Percentiles rank a stretch among this genome's conserved stretches.
Evolutionary conservation across 805 yeast species (phyloP).

Genomic region (Diddensiella santjacobensis): DNA sequence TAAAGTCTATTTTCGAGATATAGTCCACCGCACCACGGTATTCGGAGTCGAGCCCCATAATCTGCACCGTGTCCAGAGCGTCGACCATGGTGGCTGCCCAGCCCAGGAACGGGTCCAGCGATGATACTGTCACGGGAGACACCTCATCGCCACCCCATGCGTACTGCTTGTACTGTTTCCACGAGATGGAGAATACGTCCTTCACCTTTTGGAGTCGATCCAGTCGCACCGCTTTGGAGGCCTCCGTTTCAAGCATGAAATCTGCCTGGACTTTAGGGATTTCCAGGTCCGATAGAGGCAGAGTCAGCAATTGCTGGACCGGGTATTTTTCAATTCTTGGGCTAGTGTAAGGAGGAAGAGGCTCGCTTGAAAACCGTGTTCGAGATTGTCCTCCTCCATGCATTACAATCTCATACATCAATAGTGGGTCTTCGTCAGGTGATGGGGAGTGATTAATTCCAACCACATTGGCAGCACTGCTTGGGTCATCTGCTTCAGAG

Average conservation of each 20-base stretch:
- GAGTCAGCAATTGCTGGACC: constrained; percentile 9
- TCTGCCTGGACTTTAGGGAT: constrained; percentile 23
- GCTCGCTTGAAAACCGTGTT: not conserved
- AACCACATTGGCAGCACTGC: not conserved
- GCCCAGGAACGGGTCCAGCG: constrained; percentile 41
- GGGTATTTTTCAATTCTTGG: constrained; percentile 21
- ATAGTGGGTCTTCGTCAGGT: not conserved
- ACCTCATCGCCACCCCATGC: constrained; percentile 49
- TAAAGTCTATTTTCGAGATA: constrained; percentile 40
- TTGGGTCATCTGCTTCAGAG: not conserved
- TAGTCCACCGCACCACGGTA: constrained; percentile 38
- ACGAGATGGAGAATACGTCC: constrained; percentile 40
- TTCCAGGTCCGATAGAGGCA: constrained; percentile 8
- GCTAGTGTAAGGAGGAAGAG: constrained; percentile 7
- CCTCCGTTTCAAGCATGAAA: constrained; percentile 23
- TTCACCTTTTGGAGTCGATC: constrained; percentile 34
- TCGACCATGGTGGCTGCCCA: constrained; percentile 55
- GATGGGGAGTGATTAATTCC: not conserved
- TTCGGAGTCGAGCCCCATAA: constrained; percentile 43
- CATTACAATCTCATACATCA: constrained; percentile 14
- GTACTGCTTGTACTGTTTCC: constrained; percentile 41
- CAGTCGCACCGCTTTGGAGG: constrained; percentile 18
- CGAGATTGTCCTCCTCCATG: constrained; percentile 18
- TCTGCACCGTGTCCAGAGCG: constrained; percentile 47
- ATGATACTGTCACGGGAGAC: constrained; percentile 36